Conservation (phyloP, 2,329 filamentous ascomycete species). For the Fusarium graminum region DNA sequence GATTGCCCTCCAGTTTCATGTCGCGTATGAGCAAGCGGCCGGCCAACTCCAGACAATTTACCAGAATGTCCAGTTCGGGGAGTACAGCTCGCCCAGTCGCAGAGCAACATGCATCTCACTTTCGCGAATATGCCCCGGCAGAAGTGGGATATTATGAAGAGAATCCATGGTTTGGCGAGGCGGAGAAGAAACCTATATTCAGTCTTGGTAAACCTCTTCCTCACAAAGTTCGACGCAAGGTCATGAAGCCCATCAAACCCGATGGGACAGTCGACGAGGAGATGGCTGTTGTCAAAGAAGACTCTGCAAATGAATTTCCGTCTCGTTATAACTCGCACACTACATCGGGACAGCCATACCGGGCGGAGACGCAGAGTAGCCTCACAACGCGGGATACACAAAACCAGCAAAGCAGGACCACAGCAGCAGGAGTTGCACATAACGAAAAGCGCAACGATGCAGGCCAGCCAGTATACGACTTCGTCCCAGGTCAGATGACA, state of each 20-base stretch:
- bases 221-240: conserved; percentile 33
- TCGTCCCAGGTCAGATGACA: background rate
- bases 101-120: conserved; percentile 5
- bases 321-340: conserved; percentile 6
- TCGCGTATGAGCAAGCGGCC: conserved; percentile 23
- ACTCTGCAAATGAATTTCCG: background rate
- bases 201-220: conserved; percentile 41
- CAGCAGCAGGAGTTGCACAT: conserved; percentile 19
- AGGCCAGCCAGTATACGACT: conserved; percentile 28
- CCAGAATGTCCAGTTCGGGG: conserved; percentile 1
- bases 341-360: conserved; percentile 7
- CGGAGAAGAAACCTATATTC: conserved; percentile 35
- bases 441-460: conserved; percentile 29
- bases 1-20: conserved; percentile 2
- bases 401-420: conserved; percentile 13
- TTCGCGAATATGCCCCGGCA: conserved; percentile 25
- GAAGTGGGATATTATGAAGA: conserved; percentile 38
- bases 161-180: conserved; percentile 40
- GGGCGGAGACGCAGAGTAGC: conserved; percentile 5
- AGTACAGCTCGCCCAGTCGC: background rate
- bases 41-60: background rate
- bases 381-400: conserved; percentile 7
- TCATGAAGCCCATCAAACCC: background rate
- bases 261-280: conserved; percentile 31
- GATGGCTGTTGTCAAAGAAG: conserved; percentile 10